Percentiles rank a stretch among this genome's conserved stretches.
Evolutionary conservation across 768 basidiomycete species (phyloP).

Genomic region (Tubosaeta sp.): DNA sequence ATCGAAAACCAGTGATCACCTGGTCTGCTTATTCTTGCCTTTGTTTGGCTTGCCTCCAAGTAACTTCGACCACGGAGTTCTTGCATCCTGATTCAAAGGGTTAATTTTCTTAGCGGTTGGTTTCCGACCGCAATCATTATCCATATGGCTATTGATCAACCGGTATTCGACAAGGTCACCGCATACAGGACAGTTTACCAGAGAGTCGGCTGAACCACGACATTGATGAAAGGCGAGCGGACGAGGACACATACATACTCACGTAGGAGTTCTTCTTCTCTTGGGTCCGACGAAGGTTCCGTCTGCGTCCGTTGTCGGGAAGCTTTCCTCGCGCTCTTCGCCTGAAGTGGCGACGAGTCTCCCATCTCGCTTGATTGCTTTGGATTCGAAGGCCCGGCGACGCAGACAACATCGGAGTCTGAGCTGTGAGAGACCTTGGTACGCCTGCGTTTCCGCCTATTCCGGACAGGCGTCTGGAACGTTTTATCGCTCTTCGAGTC

Average conservation of each 20-base stretch:
- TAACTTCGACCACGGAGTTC: conserved; percentile 43
- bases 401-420: conserved; percentile 26
- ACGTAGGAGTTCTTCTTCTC: conserved; percentile 29
- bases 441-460: conserved; percentile 36
- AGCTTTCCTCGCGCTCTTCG: conserved; percentile 18
- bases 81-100: conserved; percentile 23
- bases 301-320: conserved; percentile 7
- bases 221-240: neutral
- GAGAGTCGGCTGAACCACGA: conserved; percentile 25
- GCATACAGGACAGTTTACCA: conserved; percentile 65
- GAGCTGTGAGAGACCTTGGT: conserved; percentile 14
- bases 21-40: conserved; percentile 39
- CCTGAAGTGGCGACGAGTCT: conserved; percentile 20
- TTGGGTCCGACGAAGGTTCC: conserved; percentile 30
- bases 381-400: conserved; percentile 28
- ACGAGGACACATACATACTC: conserved; percentile 1
- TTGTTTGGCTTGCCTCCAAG: conserved; percentile 31
- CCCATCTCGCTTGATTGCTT: conserved; percentile 20
- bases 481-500: conserved; percentile 8
- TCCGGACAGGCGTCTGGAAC: conserved; percentile 13
- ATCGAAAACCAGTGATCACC: conserved; percentile 5
- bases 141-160: conserved; percentile 63
- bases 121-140: conserved; percentile 43
- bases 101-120: conserved; percentile 14
- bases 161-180: conserved; percentile 39